Conservation (phyloP, 768 basidiomycete species). For the Mycena pura region DNA sequence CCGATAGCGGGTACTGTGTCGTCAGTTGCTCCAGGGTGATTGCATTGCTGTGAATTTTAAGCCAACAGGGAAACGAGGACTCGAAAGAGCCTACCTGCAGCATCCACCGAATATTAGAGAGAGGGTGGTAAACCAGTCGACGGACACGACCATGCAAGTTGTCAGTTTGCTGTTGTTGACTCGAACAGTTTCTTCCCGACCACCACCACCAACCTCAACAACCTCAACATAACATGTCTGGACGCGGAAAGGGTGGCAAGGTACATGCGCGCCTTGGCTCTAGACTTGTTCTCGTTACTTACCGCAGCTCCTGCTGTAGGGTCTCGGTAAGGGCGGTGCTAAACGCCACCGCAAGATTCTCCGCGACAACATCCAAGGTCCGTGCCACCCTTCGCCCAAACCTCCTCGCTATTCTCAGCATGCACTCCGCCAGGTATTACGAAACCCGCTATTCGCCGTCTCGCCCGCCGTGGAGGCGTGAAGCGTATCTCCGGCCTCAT, state of each 20-base stretch:
- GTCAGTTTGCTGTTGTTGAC: too few relatives aligned
- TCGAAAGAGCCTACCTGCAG: slow-evolving; percentile 60
- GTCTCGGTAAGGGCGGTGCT: slow-evolving; percentile 81
- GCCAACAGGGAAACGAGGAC: background rate
- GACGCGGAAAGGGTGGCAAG: slow-evolving; percentile 28
- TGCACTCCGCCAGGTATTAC: slow-evolving; percentile 43
- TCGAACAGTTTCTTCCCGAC: background rate
- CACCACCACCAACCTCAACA: slow-evolving; percentile 22
- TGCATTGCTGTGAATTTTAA: slow-evolving; percentile 64
- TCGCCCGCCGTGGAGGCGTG: slow-evolving; percentile 85
- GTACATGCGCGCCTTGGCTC: background rate
- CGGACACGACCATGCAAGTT: too few relatives aligned
- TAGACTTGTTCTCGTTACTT: background rate
- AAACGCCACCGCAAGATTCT: slow-evolving; percentile 85
- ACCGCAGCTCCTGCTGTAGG: slow-evolving; percentile 45
- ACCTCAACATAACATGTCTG: slow-evolving; percentile 19
- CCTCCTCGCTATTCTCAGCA: slow-evolving; percentile 6
- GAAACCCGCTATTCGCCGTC: slow-evolving; percentile 78
- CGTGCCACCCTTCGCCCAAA: slow-evolving; percentile 14
- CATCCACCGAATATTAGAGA: slow-evolving; percentile 89
- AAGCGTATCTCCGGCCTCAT: slow-evolving; percentile 80
- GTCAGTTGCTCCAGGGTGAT: slow-evolving; percentile 79
- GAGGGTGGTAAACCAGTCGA: slow-evolving; percentile 68
- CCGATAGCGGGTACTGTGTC: slow-evolving; percentile 68
- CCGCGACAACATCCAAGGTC: slow-evolving; percentile 83